Evolutionary conservation across 1,284 basidiomycete genomes (phyloP).

Genomic region (Ustilago lituana): DNA sequence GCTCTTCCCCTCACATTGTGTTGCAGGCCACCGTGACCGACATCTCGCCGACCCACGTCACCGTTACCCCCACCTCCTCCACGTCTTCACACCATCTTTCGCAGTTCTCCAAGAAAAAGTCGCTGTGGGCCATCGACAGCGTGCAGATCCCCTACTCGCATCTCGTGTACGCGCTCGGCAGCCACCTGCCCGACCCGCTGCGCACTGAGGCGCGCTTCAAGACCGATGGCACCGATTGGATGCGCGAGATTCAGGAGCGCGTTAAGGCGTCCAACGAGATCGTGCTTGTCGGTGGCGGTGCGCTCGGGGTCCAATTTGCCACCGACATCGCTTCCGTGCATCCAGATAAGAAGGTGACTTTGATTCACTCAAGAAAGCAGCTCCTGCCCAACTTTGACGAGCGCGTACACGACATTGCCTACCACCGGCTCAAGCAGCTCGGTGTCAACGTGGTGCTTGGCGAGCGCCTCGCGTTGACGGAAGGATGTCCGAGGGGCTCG

Average conservation of each 20-base stretch:
- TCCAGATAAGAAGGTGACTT: slow-evolving; percentile 56
- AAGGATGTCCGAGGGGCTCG: slow-evolving; percentile 62
- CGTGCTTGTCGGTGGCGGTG: slow-evolving; percentile 65
- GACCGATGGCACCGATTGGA: slow-evolving; percentile 57
- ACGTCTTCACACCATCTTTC: slow-evolving; percentile 33
- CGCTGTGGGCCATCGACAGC: slow-evolving; percentile 63
- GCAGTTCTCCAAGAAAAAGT: slow-evolving; percentile 41
- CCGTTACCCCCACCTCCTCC: slow-evolving; percentile 42
- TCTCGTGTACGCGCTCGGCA: slow-evolving; percentile 65
- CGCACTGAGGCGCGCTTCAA: slow-evolving; percentile 62
- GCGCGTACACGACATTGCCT: slow-evolving; percentile 59
- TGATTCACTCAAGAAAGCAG: slow-evolving; percentile 63
- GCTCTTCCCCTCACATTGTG: slow-evolving; percentile 58
- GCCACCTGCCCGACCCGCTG: slow-evolving; percentile 65
- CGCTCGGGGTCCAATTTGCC: slow-evolving; percentile 64
- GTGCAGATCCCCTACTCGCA: slow-evolving; percentile 64
- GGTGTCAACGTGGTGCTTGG: slow-evolving; percentile 65
- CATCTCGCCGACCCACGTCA: slow-evolving; percentile 60
- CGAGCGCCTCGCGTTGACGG: slow-evolving; percentile 60
- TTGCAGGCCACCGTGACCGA: slow-evolving; percentile 60
- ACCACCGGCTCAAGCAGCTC: slow-evolving; percentile 52
- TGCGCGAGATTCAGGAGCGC: slow-evolving; percentile 55
- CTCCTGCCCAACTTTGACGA: slow-evolving; percentile 66
- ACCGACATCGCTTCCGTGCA: slow-evolving; percentile 61
- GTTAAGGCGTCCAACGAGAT: slow-evolving; percentile 56